Evolutionary conservation across 768 basidiomycete genomes (phyloP), one percentile per base, ranked within the genome.

Genomic region (Rhodotorula kratochvilovae): DNA sequence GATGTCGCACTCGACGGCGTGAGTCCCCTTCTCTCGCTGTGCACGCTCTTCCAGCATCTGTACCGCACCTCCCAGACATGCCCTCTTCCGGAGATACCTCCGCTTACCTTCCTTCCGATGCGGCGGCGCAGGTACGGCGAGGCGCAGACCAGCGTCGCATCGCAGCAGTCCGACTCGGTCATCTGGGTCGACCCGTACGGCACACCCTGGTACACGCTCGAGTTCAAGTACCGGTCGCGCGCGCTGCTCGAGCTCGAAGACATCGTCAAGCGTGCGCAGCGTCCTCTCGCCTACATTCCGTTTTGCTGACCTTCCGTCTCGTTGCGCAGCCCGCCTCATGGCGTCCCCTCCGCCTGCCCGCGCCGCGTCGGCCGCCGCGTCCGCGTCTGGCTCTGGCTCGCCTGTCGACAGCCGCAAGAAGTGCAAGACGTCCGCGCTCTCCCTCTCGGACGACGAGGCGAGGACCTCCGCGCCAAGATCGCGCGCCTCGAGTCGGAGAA

Each of bases 201-300:
- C 23, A 31, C 33, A 8, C 65, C 65, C 5, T 29, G 10, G 12
- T 23, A 15, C 6, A 23, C 29, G 10, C 63, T 73, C 51, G 68
- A 67, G 50, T 67, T 73, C 68, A 60, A 66, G 61, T 73, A 73
- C 58, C 65, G 64, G 45, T 61, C 58, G 8, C 35, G 68, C 12
- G 33, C 61, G 10, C 61, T 73, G 12, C 65, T 73, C 46, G 72
- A 73, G 61, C 48, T 73, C 16, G 35, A 61, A 5, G 61, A 46
- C 33, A 64, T 73, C 33, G 57, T 73, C 45, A 46, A 69, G 23
- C 50, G 64, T 66, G 12, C 11, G 63, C 11, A 6, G 4, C 36
- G 25, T 25, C 33, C 1, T 13, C 27, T n/a, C 4, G 19, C 13
- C 3, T 23, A 6, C 5, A 31, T 27, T 35, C 21, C 5, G 29